Conservation (phyloP, 2,329 filamentous ascomycete genomes). For the Macrophomina tecta region DNA sequence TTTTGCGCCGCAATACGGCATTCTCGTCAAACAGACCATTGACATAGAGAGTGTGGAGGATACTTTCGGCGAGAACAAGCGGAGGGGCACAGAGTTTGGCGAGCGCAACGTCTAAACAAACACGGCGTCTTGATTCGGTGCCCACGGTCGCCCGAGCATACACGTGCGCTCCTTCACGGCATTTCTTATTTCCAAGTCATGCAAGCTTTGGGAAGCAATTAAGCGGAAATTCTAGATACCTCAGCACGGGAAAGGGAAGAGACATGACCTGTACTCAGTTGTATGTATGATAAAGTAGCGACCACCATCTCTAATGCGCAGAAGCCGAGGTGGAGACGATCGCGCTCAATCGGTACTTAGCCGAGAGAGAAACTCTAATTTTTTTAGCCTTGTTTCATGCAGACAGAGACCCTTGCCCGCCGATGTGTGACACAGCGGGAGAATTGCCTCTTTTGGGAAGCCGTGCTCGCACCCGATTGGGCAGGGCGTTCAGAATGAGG, state of each 20-base stretch:
- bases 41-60: conserved; percentile 4
- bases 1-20: conserved; percentile 2
- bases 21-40: background rate
- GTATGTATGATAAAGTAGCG: background rate
- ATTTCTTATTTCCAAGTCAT: background rate
- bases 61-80: conserved; percentile 5
- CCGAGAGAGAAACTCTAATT: background rate
- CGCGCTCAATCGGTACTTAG: background rate
- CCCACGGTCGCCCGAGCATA: background rate
- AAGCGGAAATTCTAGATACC: background rate
- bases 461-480: background rate
- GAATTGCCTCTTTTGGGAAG: background rate
- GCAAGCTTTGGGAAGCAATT: background rate
- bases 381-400: conserved; percentile 8
- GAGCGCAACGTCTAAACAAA: conserved; percentile 6
- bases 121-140: background rate
- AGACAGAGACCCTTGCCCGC: background rate
- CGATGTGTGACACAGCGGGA: background rate
- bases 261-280: background rate
- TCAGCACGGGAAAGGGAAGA: background rate
- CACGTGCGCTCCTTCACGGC: background rate
- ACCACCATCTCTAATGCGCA: background rate
- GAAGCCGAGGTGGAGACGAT: background rate
- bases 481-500: background rate
- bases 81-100: conserved; percentile 1